Percentiles rank a stretch among this genome's conserved stretches.
These are phyloP conservation scores for Fusarium decemcellulare DNA, from an alignment of 2,329 filamentous ascomycete genomes.

Conservation along the genomic window DNA sequence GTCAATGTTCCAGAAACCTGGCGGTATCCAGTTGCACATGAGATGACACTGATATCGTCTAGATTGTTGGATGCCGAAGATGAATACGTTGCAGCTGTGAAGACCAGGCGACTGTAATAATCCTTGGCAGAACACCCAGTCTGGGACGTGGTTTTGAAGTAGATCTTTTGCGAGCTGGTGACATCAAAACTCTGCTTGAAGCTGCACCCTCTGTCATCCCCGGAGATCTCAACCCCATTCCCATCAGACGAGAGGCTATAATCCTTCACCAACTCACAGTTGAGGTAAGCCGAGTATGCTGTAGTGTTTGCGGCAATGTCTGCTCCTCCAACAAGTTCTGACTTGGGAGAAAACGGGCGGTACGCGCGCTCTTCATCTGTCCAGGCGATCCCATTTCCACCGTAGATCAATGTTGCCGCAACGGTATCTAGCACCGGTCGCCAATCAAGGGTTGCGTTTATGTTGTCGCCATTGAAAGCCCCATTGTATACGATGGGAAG, in stretches of 20 bases:
- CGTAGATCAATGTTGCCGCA: constrained; percentile 19
- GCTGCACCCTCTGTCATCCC: constrained; percentile 21
- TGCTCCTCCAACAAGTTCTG: neutral
- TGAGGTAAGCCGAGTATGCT: constrained; percentile 22
- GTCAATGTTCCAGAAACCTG: constrained; percentile 10
- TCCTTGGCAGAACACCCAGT: constrained; percentile 18
- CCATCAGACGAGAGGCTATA: constrained; percentile 12
- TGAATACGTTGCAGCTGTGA: constrained; percentile 22
- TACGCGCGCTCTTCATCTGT: constrained; percentile 23
- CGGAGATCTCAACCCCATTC: constrained; percentile 2
- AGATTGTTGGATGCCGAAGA: constrained; percentile 6
- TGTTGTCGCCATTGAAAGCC: constrained; percentile 3
- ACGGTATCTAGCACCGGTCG: constrained; percentile 27
- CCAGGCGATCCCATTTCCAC: constrained; percentile 21
- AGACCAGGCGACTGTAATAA: constrained; percentile 26
- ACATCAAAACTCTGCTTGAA: constrained; percentile 20
- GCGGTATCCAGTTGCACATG: constrained; percentile 24
- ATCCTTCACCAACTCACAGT: constrained; percentile 9
- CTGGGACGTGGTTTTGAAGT: constrained; percentile 22
- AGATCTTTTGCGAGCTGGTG: constrained; percentile 8
- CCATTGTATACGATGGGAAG: constrained; percentile 16
- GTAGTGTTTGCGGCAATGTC: constrained; percentile 13
- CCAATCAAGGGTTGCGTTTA: constrained; percentile 27
- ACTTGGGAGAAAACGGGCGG: constrained; percentile 17
- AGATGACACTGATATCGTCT: constrained; percentile 22